Percentiles rank a stretch among this genome's conserved stretches.
These are phyloP conservation scores for Leccinum boreale DNA, from an alignment of 768 basidiomycete genomes.

Conservation along the genomic window DNA sequence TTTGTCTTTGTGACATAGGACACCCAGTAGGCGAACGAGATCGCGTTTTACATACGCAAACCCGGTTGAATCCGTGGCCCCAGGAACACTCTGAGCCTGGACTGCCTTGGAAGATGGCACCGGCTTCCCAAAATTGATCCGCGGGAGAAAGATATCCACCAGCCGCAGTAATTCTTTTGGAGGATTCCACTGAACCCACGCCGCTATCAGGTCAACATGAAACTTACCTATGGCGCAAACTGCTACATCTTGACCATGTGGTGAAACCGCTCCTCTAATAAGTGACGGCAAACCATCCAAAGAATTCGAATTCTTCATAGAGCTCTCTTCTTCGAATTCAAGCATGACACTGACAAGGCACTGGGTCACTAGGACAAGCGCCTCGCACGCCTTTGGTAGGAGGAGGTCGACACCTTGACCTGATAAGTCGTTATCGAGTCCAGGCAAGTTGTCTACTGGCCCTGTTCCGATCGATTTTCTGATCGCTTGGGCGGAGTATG, in stretches of 20 bases:
- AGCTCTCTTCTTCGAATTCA: conserved; percentile 34
- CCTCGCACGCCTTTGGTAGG: conserved; percentile 78
- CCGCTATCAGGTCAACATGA: not conserved
- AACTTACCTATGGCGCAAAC: conserved; percentile 58
- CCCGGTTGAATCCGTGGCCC: conserved; percentile 44
- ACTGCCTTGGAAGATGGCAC: conserved; percentile 27
- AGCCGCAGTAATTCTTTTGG: conserved; percentile 73
- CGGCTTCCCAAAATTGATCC: conserved; percentile 76
- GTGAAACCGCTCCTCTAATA: conserved; percentile 43
- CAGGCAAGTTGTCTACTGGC: conserved; percentile 9
- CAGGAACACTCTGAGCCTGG: conserved; percentile 17
- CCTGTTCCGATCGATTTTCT: conserved; percentile 40
- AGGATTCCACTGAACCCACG: conserved; percentile 1
- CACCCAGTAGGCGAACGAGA: conserved; percentile 83
- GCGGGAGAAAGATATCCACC: conserved; percentile 80
- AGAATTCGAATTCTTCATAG: conserved; percentile 4
- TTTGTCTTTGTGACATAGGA: conserved; percentile 62
- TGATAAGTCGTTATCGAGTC: conserved; percentile 1
- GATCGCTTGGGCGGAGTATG: conserved; percentile 55
- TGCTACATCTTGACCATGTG: conserved; percentile 43
- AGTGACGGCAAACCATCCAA: conserved; percentile 31
- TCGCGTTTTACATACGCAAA: conserved; percentile 87
- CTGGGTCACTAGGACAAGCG: conserved; percentile 73
- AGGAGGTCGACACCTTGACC: conserved; percentile 55
- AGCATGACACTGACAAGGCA: conserved; percentile 67